These are phyloP conservation scores for Xylariaceae sp. DNA, from an alignment of 2,329 filamentous ascomycete species.

Conservation along the genomic window DNA sequence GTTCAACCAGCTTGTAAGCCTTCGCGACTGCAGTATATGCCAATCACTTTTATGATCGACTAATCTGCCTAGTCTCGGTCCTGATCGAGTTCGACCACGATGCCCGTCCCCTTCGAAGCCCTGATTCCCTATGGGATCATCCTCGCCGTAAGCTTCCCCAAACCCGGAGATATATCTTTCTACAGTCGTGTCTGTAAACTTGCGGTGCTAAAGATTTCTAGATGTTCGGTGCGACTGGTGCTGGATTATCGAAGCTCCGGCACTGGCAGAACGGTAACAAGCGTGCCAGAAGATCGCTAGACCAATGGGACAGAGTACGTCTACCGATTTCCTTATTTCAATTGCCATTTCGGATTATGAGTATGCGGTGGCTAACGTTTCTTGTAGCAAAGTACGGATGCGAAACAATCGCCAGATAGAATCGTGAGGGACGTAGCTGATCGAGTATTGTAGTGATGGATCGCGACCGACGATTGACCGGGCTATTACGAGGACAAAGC, in stretches of 20 bases:
- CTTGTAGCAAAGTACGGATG: constrained; percentile 50
- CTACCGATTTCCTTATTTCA: not conserved
- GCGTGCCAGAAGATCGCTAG: constrained; percentile 54
- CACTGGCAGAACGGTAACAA: constrained; percentile 58
- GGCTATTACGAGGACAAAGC: constrained; percentile 53
- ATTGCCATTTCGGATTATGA: too few species aligned
- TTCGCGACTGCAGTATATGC: too few species aligned
- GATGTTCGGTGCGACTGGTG: constrained; percentile 62
- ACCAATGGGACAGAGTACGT: constrained; percentile 60
- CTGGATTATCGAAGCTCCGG: constrained; percentile 53
- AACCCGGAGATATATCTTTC: not conserved
- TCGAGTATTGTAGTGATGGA: constrained; percentile 52
- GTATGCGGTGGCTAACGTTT: constrained; percentile 31
- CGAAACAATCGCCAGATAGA: not conserved
- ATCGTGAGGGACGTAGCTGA: constrained; percentile 11
- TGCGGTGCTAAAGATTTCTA: constrained; percentile 28
- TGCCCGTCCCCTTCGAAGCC: constrained; percentile 62
- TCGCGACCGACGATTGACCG: constrained; percentile 58
- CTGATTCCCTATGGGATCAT: constrained; percentile 63
- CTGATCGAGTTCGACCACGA: constrained; percentile 27
- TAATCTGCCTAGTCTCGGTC: not conserved
- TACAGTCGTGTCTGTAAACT: not conserved
- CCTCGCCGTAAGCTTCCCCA: constrained; percentile 44
- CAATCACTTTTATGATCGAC: not conserved
- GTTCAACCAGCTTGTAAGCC: too few species aligned